Conservation (phyloP, 1,284 basidiomycete genomes). For the Ganoderma multipileum region DNA sequence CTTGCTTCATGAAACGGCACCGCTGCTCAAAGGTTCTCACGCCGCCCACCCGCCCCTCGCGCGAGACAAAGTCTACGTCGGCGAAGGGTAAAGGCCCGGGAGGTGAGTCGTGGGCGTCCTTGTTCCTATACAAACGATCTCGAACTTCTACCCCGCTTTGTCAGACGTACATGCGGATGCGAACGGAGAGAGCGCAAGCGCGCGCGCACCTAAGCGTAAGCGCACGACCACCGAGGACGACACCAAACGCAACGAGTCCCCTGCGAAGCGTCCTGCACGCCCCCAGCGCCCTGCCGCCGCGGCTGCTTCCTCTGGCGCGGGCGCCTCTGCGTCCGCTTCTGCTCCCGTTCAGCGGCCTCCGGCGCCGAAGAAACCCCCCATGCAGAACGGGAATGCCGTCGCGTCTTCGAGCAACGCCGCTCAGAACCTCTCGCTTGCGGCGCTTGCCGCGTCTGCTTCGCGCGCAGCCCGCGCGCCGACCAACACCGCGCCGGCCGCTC, state of each 20-base stretch:
- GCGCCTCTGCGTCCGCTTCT: conserved; percentile 27
- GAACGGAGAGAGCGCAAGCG: conserved; percentile 29
- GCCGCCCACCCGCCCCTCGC: conserved; percentile 29
- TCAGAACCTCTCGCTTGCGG: conserved; percentile 24
- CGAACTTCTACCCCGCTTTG: background rate
- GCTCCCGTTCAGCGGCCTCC: conserved; percentile 23
- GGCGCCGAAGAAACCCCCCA: conserved; percentile 25
- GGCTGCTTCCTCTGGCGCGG: conserved; percentile 21
- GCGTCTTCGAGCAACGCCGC: conserved; percentile 18
- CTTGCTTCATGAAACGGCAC: conserved; percentile 31
- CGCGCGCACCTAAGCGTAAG: conserved; percentile 30
- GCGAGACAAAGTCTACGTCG: conserved; percentile 28
- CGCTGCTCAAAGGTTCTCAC: conserved; percentile 33
- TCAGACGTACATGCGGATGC: conserved; percentile 20
- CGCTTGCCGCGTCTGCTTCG: conserved; percentile 28
- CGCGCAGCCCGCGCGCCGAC: conserved; percentile 29
- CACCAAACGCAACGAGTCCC: conserved; percentile 28
- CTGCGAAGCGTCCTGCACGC: conserved; percentile 26
- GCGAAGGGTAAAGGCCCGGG: conserved; percentile 29
- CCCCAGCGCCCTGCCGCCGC: conserved; percentile 25
- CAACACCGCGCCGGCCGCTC: conserved; percentile 8
- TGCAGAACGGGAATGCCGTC: conserved; percentile 27
- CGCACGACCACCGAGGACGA: conserved; percentile 27
- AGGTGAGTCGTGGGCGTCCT: conserved; percentile 4
- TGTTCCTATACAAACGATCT: background rate